Evolutionary conservation across 2,329 filamentous ascomycete species (phyloP), one percentile per base, ranked within the genome.

Genomic region (Fusarium verrucosum): DNA sequence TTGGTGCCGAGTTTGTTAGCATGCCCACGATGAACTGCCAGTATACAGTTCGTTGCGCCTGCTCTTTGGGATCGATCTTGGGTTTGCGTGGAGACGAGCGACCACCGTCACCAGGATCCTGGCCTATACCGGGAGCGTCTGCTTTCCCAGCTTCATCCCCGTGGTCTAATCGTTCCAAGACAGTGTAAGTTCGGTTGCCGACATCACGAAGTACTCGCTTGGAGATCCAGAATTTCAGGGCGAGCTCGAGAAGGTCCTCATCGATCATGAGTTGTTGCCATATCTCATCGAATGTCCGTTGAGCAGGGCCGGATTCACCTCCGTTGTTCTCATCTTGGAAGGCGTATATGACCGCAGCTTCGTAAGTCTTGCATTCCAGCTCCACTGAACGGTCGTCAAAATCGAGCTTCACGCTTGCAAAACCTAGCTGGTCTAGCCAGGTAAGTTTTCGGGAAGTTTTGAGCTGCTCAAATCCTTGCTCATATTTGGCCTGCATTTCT

Each of bases 1-100:
- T 78, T 17, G 85, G 87, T 17, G 90, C 90, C 70, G 92, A 90
- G 76, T 97, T 97, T 62, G 92, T 97, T 77, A 99, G 80, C 95
- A 99, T 98, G 47, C 92, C 92, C 54, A 93, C 82, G 57, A 99
- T 93, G 75, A 97, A 98, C 72, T 94, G 90, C 87, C 91, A 92
- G 77, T 97, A 97, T 35, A 97, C 85, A 38, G 79, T 77, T 30
- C 83, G 81, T 57, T 82, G 81, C 69, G 85, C 84, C 68, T 83
- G 81, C 72, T 88, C 86, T 74, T 92, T 89, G 65, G 87, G 83
- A 20, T 90, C 84, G 28, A 91, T 79, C 59, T 80, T 83, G 47
- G 81, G 77, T 67, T 87, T 84, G 7, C 81, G 84, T 22, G 81
- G 81, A 20, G 80, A 82, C 33, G 77, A 69, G 40, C 75, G 76